Base-by-base conservation (phyloP, 2,329 filamentous ascomycete genomes). In the Aureobasidium zeae region DNA sequence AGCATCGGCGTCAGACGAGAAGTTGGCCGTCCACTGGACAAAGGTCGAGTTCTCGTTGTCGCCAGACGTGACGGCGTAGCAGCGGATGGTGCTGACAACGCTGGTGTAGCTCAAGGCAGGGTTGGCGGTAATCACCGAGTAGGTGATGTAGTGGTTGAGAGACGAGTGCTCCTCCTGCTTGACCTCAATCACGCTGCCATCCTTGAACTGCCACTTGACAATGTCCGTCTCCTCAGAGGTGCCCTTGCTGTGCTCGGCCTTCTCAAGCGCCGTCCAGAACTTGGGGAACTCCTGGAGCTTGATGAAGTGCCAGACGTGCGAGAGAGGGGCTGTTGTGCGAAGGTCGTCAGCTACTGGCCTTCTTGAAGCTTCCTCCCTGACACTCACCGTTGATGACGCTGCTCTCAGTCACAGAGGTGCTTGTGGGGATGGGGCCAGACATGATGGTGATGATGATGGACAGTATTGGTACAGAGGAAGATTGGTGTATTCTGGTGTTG, bases 151-250 rank as follows among this genome's bases (percentile, higher is more conserved):
- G 69, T 84, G 79, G 60, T 83, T 76, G 67, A 84, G 79, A 51
- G 71, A 72, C 52, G 76, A 81, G 65, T 84, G 79, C 68, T 83
- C 81, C 64, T 85, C 81, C 67, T 81, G 78, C 75, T 84, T 84
- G 52, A 85, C 76, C 61, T 84, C 79, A 15, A 82, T 65, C 44
- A 75, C 71, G 20, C 73, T 77, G 37, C 78, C 79, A 55, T 85
- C 81, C 60, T 78, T 77, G 69, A 84, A 85, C 15, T 71, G 74
- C 80, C 80, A 84, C 61, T 73, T 73, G 55, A 82, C 73, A 45
- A 83, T 64, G 54, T 83, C 79, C 32, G 79, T 76, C 63, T 83
- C 79, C 26, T 66, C 61, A 41, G 68, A 71, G 11, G 70, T 62
- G 38, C 75, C 77, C 67, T 81, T 79, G 62, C 79, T 76, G 54